Percentiles rank a stretch among this genome's conserved stretches.
These are phyloP conservation scores for Fusarium napiforme DNA, from an alignment of 2,329 filamentous ascomycete genomes.

Conservation along the genomic window DNA sequence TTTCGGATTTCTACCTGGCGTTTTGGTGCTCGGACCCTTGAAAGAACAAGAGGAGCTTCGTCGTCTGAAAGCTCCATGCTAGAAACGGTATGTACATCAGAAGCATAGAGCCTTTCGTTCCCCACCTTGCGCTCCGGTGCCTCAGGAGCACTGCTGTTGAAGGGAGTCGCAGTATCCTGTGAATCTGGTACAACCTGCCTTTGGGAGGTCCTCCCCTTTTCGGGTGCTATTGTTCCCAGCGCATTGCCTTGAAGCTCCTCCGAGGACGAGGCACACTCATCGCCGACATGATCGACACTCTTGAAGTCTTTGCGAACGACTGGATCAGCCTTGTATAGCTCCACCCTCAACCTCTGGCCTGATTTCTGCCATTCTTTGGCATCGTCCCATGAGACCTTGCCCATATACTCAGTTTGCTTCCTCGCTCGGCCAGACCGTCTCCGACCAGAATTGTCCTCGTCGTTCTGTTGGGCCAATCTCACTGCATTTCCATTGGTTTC, in stretches of 20 bases:
- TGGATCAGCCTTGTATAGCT: conserved; percentile 19
- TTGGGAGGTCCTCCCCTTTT: neutral
- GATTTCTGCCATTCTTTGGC: conserved; percentile 25
- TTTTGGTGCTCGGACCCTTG: conserved; percentile 12
- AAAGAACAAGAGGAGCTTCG: conserved; percentile 47
- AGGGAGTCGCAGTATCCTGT: conserved; percentile 41
- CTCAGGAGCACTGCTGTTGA: conserved; percentile 38
- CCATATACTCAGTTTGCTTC: conserved; percentile 46
- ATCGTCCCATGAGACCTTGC: conserved; percentile 47
- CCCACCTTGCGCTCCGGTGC: conserved; percentile 1
- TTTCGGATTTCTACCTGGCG: neutral
- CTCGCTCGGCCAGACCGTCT: conserved; percentile 45
- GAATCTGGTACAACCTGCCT: conserved; percentile 44
- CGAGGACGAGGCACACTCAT: neutral
- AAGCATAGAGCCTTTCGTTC: neutral
- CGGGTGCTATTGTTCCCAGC: neutral
- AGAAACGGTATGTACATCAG: neutral
- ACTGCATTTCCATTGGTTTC: neutral
- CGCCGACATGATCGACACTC: neutral
- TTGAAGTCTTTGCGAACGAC: conserved; percentile 15
- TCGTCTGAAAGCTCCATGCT: conserved; percentile 50
- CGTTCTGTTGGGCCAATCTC: neutral
- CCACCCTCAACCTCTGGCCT: conserved; percentile 18
- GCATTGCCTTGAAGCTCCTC: neutral
- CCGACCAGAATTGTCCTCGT: conserved; percentile 14